A percentile compares a stretch with the other conserved stretches of the same genome.
Conservation (phyloP, 176 grass and related monocot species). For the Miscanthus lutarioriparius region DNA sequence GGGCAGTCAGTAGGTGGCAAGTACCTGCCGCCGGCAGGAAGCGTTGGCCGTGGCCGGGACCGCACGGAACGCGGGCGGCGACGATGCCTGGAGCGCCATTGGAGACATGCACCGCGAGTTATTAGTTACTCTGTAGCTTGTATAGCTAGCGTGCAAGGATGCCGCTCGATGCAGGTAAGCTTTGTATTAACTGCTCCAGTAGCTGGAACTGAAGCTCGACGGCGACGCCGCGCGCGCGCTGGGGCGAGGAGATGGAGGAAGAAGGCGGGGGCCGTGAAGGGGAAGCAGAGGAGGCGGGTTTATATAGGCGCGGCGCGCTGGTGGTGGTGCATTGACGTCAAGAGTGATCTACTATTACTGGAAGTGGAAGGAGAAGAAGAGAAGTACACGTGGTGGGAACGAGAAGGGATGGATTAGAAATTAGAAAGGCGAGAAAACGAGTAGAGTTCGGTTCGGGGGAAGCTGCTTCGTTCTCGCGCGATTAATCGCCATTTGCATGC, state of each 20-base stretch:
- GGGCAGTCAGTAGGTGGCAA: too few relatives aligned
- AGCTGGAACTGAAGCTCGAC: background rate
- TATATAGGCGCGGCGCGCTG: constrained; percentile 13
- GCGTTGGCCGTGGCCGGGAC: constrained; percentile 12
- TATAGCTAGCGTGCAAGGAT: constrained; percentile 9
- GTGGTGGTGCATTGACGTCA: background rate
- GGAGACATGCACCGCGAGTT: constrained; percentile 12
- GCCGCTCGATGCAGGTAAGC: background rate
- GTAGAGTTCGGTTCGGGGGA: too few relatives aligned
- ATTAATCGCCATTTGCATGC: background rate
- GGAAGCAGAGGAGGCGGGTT: background rate
- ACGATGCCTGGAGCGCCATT: constrained; percentile 49
- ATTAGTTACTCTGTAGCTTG: background rate
- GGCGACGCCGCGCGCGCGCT: background rate
- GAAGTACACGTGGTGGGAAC: background rate
- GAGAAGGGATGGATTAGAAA: too few relatives aligned
- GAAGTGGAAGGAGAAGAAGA: background rate
- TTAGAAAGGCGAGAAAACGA: background rate
- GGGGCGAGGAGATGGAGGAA: background rate
- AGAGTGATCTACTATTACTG: background rate
- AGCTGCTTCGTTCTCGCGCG: background rate
- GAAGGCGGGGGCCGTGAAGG: background rate
- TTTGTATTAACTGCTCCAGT: background rate
- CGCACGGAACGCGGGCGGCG: constrained; percentile 46
- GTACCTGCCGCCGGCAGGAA: constrained; percentile 62